Base-by-base conservation (phyloP, 257 asterid species). In the Solanum bulbocastanum region DNA sequence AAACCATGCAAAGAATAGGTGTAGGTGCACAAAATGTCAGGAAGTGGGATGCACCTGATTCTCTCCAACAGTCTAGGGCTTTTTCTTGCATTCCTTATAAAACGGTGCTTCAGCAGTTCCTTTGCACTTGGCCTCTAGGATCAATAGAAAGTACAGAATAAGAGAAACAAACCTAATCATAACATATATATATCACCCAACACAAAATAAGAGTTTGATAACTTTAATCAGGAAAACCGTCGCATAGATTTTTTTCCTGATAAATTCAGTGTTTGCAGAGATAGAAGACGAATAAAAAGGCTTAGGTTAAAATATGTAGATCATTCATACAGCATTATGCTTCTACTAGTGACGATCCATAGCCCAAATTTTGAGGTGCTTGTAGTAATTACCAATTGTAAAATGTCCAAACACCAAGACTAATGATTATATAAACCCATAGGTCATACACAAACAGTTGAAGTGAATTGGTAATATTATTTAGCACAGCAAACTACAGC, bases 61-160 rank as follows among this genome's bases (percentile, higher is more conserved):
- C 97, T 92, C 93, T 97, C 99, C 92, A 95, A 88, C 88, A 97
- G 98, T 93, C 94, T 93, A 49, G 98, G 98, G 89, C 98, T 96
- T 94, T 92, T 97, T 91, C 98, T 92, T 71, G 98, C 99, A 90
- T 89, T 96, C 94, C 92, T 94, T 88, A 97, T 93, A 88, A 97
- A 96, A 14, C 98, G 98, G 87, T 94, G 98, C 96, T 93, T 97
- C 74, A 96, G 93, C 84, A 97, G 97, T 90, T 97, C 99, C 93
- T 93, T 97, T 13, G 99, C 99, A 93, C 98, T 96, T 89, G 94
- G 94, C 92, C 99, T 94, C 99, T 97, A 85, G 35, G 87, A 88
- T 88, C 69, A 86, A 72, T 79, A 75, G 87, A 44, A 86, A 39
- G 32, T 18, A 89, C 73, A 46, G 73, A 44, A 83, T 60, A 76